phyloP scores from a whole-genome alignment of 345 rosid species.

The Passiflora organensis region DNA sequence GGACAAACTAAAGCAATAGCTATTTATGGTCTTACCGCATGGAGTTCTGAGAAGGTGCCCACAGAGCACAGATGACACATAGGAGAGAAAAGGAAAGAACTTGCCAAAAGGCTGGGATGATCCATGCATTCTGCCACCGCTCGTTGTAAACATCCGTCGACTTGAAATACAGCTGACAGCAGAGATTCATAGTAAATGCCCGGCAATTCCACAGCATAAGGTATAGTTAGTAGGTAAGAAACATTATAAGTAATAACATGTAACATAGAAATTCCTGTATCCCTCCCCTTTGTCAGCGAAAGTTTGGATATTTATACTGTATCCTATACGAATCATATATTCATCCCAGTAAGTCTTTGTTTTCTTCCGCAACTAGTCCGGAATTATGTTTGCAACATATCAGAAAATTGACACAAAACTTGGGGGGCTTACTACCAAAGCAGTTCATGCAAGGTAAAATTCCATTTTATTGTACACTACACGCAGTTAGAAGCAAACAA shows the following conservation, averaged over 20 bases:
- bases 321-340: too few species aligned
- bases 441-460: not conserved
- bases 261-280: too few species aligned
- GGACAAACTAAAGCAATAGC: not conserved
- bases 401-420: too few species aligned
- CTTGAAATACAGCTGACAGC: slow-evolving; percentile 86
- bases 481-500: not conserved
- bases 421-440: too few species aligned
- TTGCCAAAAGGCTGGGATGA: slow-evolving; percentile 95
- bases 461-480: not conserved
- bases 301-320: too few species aligned
- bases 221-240: not conserved
- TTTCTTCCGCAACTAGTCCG: too few species aligned
- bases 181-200: slow-evolving; percentile 6
- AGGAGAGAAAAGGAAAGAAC: slow-evolving; percentile 77
- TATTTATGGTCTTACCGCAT: slow-evolving; percentile 61
- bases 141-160: slow-evolving; percentile 81
- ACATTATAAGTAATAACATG: too few species aligned
- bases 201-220: not conserved
- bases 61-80: slow-evolving; percentile 75
- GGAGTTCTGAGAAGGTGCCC: slow-evolving; percentile 93
- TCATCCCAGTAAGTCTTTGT: too few species aligned
- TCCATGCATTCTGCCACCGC: slow-evolving; percentile 93
- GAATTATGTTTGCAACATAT: too few species aligned
- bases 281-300: too few species aligned